Conservation (phyloP, 1,284 basidiomycete species). For the Leccinum brunneo-olivaceum region DNA sequence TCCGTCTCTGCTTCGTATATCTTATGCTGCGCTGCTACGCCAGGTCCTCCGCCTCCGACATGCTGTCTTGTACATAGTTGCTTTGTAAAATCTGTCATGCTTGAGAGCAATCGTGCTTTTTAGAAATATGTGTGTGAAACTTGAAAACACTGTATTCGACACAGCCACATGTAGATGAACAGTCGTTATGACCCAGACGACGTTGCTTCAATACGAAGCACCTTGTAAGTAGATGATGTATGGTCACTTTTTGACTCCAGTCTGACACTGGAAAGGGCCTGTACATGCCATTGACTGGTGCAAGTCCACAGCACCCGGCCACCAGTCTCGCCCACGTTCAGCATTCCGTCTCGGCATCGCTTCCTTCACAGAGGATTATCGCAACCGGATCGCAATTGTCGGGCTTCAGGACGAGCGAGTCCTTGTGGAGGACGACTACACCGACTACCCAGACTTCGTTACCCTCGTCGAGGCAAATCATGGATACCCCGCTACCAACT, state of each 20-base stretch:
- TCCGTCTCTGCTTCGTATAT: conserved; percentile 17
- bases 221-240: conserved; percentile 54
- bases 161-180: conserved; percentile 24
- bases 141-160: not conserved
- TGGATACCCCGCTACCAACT: conserved; percentile 77
- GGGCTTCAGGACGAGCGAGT: conserved; percentile 79
- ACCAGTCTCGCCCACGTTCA: conserved; percentile 65
- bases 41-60: conserved; percentile 18
- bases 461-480: conserved; percentile 74
- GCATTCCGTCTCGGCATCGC: conserved; percentile 75
- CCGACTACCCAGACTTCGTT: conserved; percentile 75
- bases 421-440: conserved; percentile 75
- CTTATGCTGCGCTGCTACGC: conserved; percentile 17
- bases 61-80: conserved; percentile 29
- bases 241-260: not conserved
- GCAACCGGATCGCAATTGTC: conserved; percentile 77
- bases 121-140: no score
- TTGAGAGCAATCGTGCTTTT: conserved; percentile 10
- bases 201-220: conserved; percentile 66
- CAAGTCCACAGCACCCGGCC: conserved; percentile 68
- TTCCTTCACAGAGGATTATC: conserved; percentile 74
- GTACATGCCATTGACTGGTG: conserved; percentile 82
- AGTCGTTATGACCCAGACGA: conserved; percentile 51
- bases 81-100: conserved; percentile 21
- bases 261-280: conserved; percentile 51